A percentile compares a stretch with the other conserved stretches of the same genome.
Evolutionary conservation across 2,329 filamentous ascomycete species (phyloP).

Genomic region (Pseudogymnoascus sp.): DNA sequence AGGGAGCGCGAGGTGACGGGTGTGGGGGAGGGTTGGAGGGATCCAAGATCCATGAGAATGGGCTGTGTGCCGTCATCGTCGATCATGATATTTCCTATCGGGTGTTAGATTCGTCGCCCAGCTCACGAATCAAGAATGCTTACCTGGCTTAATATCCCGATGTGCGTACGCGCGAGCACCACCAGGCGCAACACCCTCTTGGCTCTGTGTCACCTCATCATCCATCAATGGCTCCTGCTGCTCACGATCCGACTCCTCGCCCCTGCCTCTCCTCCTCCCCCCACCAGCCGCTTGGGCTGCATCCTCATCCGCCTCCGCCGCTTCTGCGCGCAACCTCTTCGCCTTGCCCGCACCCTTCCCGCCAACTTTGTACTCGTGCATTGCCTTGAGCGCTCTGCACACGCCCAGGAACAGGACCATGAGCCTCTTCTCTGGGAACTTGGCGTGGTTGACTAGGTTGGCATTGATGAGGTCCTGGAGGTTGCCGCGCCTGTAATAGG

Average conservation of each 20-base stretch:
- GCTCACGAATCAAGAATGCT: conserved; percentile 21
- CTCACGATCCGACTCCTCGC: conserved; percentile 54
- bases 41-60: conserved; percentile 96
- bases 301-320: conserved; percentile 34
- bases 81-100: conserved; percentile 88
- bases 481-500: conserved; percentile 92
- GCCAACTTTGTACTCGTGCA: conserved; percentile 82
- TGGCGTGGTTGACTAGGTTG: conserved; percentile 89
- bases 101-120: conserved; percentile 11
- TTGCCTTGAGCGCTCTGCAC: conserved; percentile 75
- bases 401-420: conserved; percentile 91
- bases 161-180: conserved; percentile 78
- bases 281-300: conserved; percentile 29
- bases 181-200: conserved; percentile 60
- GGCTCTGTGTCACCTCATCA: conserved; percentile 58
- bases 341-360: conserved; percentile 40
- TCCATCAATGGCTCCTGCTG: conserved; percentile 81
- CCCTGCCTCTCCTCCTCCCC: conserved; percentile 35
- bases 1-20: conserved; percentile 83
- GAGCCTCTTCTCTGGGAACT: conserved; percentile 77
- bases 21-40: conserved; percentile 76
- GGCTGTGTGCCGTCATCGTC: conserved; percentile 79
- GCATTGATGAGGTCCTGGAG: conserved; percentile 98
- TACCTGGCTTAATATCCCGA: conserved; percentile 93
- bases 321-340: conserved; percentile 29